Base-by-base conservation (phyloP, 306 rosid genomes). In the Potentilla sterilis region DNA sequence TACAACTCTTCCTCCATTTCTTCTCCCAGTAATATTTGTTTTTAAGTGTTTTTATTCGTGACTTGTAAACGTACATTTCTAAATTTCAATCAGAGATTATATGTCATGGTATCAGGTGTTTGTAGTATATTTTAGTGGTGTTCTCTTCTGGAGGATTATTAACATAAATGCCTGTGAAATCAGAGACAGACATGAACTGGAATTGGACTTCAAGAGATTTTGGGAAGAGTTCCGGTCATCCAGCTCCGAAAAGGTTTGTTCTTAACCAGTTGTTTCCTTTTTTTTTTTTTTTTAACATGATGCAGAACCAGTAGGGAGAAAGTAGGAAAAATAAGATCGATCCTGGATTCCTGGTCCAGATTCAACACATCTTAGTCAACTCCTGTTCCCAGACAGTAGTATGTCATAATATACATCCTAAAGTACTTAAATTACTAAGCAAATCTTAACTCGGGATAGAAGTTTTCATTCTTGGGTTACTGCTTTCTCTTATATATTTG, bases 171-270 rank as follows among this genome's bases (percentile, higher is more conserved):
- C 65, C 83, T 71, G 75, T 77, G 68, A 72, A 81, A 85, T 81
- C 96, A 96, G 99, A 87, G 97, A 87, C 81, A 87, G 77, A 83
- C 94, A 92, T 96, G 99, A 92, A 83, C 73, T 96, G 98, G 99
- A 96, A 83, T 90, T 92, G 97, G 99, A 96, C 88, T 96, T 96
- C 93, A 96, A 91, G 89, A 89, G 98, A 80, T 96, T 83, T 73
- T 96, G 99, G 99, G 98, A 92, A 83, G 99, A 92, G 78, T 96
- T 96, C 83, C 90, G 98, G 86, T 88, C 98, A 78, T 96, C 99
- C 79, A 87, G 92, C 92, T 96, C 96, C 80, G 99, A 92, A 90
- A 92, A 96, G 99, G 99, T 96, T 86, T 78, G 83, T 83, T 46
- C 75, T 63, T 28, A 28, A 28, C 0, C 67, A 51, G 37, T 46